Conservation (phyloP, 805 yeast genomes). For the Kodamaea laetipori region DNA sequence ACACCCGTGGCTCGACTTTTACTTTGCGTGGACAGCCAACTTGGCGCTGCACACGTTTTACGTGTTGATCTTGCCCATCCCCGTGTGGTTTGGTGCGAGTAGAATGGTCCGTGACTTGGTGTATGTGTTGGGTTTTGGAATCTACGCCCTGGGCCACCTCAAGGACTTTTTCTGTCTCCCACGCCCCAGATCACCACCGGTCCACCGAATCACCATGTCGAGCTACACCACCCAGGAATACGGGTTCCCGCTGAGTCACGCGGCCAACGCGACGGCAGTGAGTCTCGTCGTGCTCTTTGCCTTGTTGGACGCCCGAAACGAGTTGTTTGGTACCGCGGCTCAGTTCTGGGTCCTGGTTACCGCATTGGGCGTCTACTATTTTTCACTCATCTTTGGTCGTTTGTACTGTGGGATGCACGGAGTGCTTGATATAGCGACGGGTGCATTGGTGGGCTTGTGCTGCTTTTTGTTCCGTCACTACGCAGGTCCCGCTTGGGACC, state of each 20-base stretch:
- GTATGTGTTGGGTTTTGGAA: constrained; percentile 65
- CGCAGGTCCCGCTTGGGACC: constrained; percentile 49
- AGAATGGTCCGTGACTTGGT: constrained; percentile 60
- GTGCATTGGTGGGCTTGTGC: constrained; percentile 61
- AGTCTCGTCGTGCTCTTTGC: constrained; percentile 46
- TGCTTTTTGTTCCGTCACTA: constrained; percentile 51
- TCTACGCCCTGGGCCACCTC: constrained; percentile 67
- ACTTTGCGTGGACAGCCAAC: constrained; percentile 85
- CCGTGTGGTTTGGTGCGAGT: constrained; percentile 76
- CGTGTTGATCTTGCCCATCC: constrained; percentile 82
- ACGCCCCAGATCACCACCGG: constrained; percentile 89
- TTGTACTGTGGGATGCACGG: constrained; percentile 99
- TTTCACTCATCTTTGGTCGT: constrained; percentile 74
- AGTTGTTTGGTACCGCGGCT: constrained; percentile 16
- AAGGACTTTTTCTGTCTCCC: constrained; percentile 91
- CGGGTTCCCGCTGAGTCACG: constrained; percentile 92
- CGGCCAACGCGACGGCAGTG: constrained; percentile 92
- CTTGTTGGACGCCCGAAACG: constrained; percentile 12
- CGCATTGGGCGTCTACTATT: constrained; percentile 49
- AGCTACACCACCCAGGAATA: constrained; percentile 91
- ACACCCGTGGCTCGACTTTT: constrained; percentile 58
- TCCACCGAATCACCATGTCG: constrained; percentile 85
- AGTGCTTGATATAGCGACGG: constrained; percentile 68
- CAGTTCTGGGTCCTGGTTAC: constrained; percentile 17
- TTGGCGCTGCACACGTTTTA: constrained; percentile 94